phyloP scores from a whole-genome alignment of 768 basidiomycete genomes.

The Amanita muscaria region DNA sequence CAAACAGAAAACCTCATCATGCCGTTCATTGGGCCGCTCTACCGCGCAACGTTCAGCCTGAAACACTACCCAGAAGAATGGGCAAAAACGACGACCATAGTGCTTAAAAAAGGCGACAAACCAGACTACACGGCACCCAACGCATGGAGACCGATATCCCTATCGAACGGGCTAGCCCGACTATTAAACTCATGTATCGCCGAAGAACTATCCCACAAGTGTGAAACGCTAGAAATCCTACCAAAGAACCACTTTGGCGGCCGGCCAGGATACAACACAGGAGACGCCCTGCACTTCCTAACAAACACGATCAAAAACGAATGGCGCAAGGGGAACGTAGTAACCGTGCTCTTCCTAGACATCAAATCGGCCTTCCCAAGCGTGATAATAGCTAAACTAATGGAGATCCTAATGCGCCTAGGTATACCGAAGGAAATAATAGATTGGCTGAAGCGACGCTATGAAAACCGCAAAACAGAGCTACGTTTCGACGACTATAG shows the following conservation, averaged over 20 bases:
- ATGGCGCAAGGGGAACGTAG: constrained; percentile 8
- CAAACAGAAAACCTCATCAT: too few species aligned
- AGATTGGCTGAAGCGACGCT: background rate
- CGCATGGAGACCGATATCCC: constrained; percentile 7
- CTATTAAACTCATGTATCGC: constrained; percentile 1
- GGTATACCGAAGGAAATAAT: background rate
- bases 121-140: constrained; percentile 4
- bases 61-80: too few species aligned
- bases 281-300: background rate
- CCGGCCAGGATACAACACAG: background rate
- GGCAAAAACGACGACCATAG: too few species aligned
- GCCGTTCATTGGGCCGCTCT: too few species aligned
- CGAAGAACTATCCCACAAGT: background rate
- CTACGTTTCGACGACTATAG: constrained; percentile 13
- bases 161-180: constrained; percentile 1
- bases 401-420: background rate
- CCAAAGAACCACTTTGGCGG: too few species aligned
- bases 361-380: constrained; percentile 11
- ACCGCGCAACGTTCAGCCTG: background rate
- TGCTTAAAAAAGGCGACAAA: too few species aligned
- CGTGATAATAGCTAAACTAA: constrained; percentile 6
- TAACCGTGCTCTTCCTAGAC: constrained; percentile 10
- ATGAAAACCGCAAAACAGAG: too few species aligned
- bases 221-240: too few species aligned
- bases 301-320: background rate